Base-by-base conservation (phyloP, 2,329 filamentous ascomycete genomes). In the Cryphonectria japonica region DNA sequence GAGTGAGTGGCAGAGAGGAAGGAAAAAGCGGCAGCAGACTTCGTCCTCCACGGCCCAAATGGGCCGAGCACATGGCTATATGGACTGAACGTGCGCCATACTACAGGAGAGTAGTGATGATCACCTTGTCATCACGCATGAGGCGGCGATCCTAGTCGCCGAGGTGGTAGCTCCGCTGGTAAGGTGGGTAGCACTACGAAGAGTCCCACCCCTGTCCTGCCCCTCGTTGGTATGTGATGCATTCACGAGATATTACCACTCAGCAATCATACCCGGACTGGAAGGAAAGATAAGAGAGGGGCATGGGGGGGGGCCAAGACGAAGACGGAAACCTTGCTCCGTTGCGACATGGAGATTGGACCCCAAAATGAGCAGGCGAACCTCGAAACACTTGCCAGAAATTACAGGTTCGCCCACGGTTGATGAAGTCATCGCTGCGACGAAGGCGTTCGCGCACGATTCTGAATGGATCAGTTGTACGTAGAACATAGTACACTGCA, bases 351-450 rank as follows among this genome's bases (percentile, higher is more conserved):
- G 26, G 34, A 61, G 14, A 14, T 22, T 61, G 59, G 34, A 6
- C 19, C 59, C 59, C 32, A 4, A 13, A 39, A 34, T 34, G 5
- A 32, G 60, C 60, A 13, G 60, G 34, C 34, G n/a, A 2, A 22
- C 7, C 32, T 46, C n/a, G 37, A 64, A 11, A 13, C 61, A 46
- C 61, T 64, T 64, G 39, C 61, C 37, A 29, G 46, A 29, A 26
- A 6, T n/a, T 34, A 19, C 34, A 39, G 9, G 60, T 8, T n/a
- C 39, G n/a, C 61, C 39, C 37, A 32, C 13, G n/a, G 11, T 19
- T 43, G n/a, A 64, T 64, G 61, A 64, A 43, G 61, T 64, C 61
- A 64, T 46, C 39, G n/a, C 4, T 61, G 34, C 16, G 16, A 26
- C 46, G 3, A 14, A 34, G 59, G 16, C 8, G 22, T 61, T 39